Percentiles rank a stretch among this genome's conserved stretches.
Evolutionary conservation across 768 basidiomycete genomes (phyloP).

Genomic region (Amanita phalloides): DNA sequence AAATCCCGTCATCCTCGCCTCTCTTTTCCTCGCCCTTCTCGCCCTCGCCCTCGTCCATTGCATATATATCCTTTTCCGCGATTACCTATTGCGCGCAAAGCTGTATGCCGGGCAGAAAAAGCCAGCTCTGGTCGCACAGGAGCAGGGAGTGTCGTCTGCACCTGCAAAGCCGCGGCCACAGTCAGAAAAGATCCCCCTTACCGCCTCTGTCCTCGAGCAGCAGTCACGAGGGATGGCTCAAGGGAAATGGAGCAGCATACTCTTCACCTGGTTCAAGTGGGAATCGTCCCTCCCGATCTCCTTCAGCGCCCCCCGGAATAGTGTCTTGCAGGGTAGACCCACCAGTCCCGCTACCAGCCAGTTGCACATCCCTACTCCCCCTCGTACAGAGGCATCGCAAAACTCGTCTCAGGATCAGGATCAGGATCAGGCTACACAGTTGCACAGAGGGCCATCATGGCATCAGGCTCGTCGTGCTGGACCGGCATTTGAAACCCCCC

Average conservation of each 20-base stretch:
- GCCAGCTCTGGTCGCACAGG: constrained; percentile 8
- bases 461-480: constrained; percentile 16
- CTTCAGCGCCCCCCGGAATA: not conserved
- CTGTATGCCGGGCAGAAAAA: constrained; percentile 7
- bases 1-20: constrained; percentile 13
- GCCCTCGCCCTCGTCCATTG: constrained; percentile 2
- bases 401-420: constrained; percentile 6
- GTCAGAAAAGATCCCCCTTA: constrained; percentile 6
- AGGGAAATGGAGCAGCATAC: constrained; percentile 2
- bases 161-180: constrained; percentile 10
- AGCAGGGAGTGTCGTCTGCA: constrained; percentile 10
- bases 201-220: constrained; percentile 11
- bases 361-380: constrained; percentile 6
- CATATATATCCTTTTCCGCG: constrained; percentile 8
- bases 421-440: constrained; percentile 1
- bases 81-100: constrained; percentile 5
- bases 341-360: not conserved
- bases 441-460: constrained; percentile 9
- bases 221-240: constrained; percentile 9
- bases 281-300: constrained; percentile 4
- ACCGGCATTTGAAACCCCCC: constrained; percentile 21
- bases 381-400: constrained; percentile 7
- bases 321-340: not conserved
- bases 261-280: constrained; percentile 6
- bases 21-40: constrained; percentile 11